Evolutionary conservation across 176 grass and related monocot species (phyloP), one percentile per base, ranked within the genome.

Genomic region (Musa troglodytarum): DNA sequence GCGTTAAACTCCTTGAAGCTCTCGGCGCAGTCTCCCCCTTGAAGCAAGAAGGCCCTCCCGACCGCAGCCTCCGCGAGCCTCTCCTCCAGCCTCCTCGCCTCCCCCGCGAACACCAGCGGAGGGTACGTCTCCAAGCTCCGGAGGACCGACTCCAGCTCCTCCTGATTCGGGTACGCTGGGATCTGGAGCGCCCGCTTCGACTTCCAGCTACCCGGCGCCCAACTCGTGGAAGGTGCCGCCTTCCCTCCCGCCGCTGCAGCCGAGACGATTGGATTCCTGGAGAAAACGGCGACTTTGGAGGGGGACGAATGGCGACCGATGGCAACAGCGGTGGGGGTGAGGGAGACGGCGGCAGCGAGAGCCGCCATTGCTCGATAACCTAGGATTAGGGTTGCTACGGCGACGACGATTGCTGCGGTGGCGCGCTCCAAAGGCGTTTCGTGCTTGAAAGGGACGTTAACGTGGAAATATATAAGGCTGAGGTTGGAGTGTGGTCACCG

Each of bases 1-100:
- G 91, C 91, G 82, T 99, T 84, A 83, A 99, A 99, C 84, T 99
- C 96, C 91, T 99, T 99, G 96, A 99, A 99, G 88, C 96, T 99
- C 88, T 99, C 96, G 8, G 96, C 96, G 58, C 96, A 99, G 43
- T 70, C 68, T n/a, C 68, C 68, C 20, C 68, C 68, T 19, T 70
- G 68, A n/a, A 70, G 68, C 49, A 70, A 50, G 21, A 70, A 70
- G 43, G 68, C 68, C 68, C 19, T 15, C 14, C 68, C 68, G 1
- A 70, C 34, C 15, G 68, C 68, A 11, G 68, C 68, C 7, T 70
- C 68, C 49, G 68, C 68, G 29, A 70, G 68, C 49, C 49, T 50
- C 43, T 70, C 68, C 68, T 70, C 68, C 19, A 70, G 43, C 17
- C 10, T 70, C 34, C 68, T 70, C 15, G 68, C 68, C 68, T 70